phyloP scores from a whole-genome alignment of 768 basidiomycete genomes.

The Tylopilus plumbeoviolaceoides region DNA sequence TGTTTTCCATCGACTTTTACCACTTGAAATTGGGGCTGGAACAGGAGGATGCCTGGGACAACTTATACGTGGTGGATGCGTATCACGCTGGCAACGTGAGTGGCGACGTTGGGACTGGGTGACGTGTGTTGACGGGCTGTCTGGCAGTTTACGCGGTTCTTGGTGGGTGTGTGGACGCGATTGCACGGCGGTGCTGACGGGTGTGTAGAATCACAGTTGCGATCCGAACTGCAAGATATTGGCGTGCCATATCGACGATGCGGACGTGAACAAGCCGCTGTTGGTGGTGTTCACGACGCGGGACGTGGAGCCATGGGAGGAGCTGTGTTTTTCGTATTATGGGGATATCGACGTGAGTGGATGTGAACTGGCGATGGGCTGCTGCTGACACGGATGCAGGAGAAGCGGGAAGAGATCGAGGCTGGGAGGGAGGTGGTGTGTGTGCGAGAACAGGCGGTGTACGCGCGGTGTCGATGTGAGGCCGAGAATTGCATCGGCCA shows the following conservation, averaged over 20 bases:
- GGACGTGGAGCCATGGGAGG: constrained; percentile 62
- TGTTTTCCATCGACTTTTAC: constrained; percentile 80
- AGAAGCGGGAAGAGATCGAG: constrained; percentile 23
- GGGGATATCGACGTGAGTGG: constrained; percentile 47
- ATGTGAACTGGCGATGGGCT: neutral
- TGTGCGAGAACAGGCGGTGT: constrained; percentile 39
- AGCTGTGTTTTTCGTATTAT: constrained; percentile 74
- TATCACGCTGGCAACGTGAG: constrained; percentile 84
- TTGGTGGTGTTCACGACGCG: constrained; percentile 61
- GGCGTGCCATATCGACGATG: constrained; percentile 78
- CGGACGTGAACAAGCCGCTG: constrained; percentile 64
- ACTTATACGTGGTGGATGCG: constrained; percentile 69
- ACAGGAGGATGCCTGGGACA: constrained; percentile 22
- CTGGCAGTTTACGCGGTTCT: constrained; percentile 80
- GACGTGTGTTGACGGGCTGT: neutral
- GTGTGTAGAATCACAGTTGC: constrained; percentile 80
- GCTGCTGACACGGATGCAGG: constrained; percentile 5
- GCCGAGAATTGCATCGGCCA: constrained; percentile 47
- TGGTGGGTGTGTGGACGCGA: constrained; percentile 45
- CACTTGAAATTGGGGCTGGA: constrained; percentile 44
- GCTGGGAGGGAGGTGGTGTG: neutral
- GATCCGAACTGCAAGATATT: constrained; percentile 76
- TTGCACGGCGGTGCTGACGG: neutral
- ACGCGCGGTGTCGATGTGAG: constrained; percentile 49
- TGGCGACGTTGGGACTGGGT: constrained; percentile 13